These are phyloP conservation scores for Phytophthora macrochlamydospora DNA, from an alignment of 352 stramenopile species.

Conservation along the genomic window DNA sequence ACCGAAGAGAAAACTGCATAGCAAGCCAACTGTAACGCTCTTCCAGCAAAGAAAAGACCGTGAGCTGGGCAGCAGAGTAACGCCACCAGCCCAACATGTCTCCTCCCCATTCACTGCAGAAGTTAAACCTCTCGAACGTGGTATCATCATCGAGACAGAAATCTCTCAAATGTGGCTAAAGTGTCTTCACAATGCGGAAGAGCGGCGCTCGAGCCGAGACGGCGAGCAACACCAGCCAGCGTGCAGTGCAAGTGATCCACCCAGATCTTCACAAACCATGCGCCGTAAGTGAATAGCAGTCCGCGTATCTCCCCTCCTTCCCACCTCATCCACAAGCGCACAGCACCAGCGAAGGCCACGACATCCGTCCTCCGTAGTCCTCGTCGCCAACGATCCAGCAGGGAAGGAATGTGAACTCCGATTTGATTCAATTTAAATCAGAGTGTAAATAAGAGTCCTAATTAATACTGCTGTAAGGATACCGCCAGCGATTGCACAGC, in stretches of 20 bases:
- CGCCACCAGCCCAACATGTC: neutral
- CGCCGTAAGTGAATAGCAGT: constrained; percentile 2
- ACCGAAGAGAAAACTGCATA: constrained; percentile 5
- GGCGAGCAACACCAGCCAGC: constrained; percentile 22
- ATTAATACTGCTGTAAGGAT: neutral
- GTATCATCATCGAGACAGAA: constrained; percentile 39
- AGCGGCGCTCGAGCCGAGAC: constrained; percentile 25
- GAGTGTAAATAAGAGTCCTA: neutral
- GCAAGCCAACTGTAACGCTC: constrained; percentile 23
- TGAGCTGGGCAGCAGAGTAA: neutral
- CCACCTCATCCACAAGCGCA: constrained; percentile 1
- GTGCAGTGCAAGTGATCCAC: neutral
- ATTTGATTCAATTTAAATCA: neutral
- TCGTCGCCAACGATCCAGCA: neutral
- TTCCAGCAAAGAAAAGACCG: constrained; percentile 22
- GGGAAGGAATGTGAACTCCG: constrained; percentile 1
- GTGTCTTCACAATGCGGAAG: constrained; percentile 42
- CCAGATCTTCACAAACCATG: neutral
- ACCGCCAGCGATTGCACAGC: too few species aligned
- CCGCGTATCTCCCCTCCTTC: constrained; percentile 8
- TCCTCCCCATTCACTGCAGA: constrained; percentile 28
- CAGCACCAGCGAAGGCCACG: constrained; percentile 4
- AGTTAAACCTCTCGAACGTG: constrained; percentile 43
- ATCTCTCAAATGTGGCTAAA: constrained; percentile 53
- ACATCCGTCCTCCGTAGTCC: constrained; percentile 1